These are phyloP conservation scores for Cutaneotrichosporon dermatis DNA, from an alignment of 1,284 basidiomycete species.

Conservation along the genomic window DNA sequence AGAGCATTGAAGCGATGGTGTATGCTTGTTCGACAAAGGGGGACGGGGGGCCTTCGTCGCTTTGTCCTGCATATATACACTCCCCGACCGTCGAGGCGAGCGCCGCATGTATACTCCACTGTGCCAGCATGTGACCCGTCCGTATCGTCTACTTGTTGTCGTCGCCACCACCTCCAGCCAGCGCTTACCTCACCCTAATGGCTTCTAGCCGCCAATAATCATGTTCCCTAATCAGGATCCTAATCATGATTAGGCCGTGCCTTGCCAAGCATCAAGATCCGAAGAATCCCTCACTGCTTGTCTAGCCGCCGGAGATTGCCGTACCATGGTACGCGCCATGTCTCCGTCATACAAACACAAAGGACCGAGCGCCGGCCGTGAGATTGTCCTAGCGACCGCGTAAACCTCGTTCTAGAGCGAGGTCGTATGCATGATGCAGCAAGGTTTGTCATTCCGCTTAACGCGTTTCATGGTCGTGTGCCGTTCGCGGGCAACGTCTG, in stretches of 20 bases:
- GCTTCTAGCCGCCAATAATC: slow-evolving; percentile 2
- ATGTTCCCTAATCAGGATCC: not conserved
- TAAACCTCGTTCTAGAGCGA: too few relatives aligned
- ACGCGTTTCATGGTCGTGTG: too few relatives aligned
- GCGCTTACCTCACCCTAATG: not conserved
- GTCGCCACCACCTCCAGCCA: not conserved
- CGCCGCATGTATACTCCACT: not conserved
- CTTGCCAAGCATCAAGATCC: not conserved
- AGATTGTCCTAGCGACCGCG: not conserved
- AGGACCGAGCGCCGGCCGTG: slow-evolving; percentile 6
- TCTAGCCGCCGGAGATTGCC: not conserved
- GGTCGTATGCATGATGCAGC: too few relatives aligned
- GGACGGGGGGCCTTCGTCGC: too few relatives aligned
- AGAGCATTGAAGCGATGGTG: not conserved
- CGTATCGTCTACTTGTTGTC: not conserved
- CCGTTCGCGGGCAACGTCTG: too few relatives aligned
- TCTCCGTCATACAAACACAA: not conserved
- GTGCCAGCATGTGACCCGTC: too few relatives aligned
- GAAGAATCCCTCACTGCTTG: not conserved
- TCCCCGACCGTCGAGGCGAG: not conserved
- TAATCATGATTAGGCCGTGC: not conserved
- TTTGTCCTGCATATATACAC: too few relatives aligned
- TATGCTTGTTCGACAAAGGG: not conserved
- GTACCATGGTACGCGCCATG: not conserved
- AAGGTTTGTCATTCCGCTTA: too few relatives aligned